Percentiles rank a stretch among this genome's conserved stretches.
These are phyloP conservation scores for Oryza australiensis DNA, from an alignment of 176 grass and related monocot genomes.

Conservation along the genomic window DNA sequence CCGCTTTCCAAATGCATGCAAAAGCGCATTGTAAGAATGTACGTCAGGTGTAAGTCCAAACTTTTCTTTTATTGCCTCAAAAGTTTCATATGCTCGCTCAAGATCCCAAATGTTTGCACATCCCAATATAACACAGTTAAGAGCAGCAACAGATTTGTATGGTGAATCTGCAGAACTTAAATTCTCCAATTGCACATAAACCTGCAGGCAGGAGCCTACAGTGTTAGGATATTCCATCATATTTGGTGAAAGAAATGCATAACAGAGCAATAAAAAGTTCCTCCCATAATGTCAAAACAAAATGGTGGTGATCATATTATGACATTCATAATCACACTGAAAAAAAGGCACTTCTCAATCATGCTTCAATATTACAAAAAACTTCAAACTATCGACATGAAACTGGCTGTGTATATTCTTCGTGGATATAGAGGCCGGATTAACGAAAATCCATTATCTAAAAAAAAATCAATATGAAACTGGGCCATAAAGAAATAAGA, in stretches of 20 bases:
- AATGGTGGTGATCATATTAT: not conserved
- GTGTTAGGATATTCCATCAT: conserved; percentile 30
- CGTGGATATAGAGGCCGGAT: no score
- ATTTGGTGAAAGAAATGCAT: conserved; percentile 28
- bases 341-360: not conserved
- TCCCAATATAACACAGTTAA: conserved; percentile 96
- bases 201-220: conserved; percentile 48
- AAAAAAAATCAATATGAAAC: not conserved
- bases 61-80: conserved; percentile 81
- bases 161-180: conserved; percentile 69
- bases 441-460: no score
- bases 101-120: conserved; percentile 99
- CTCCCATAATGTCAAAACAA: not conserved
- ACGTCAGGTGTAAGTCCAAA: conserved; percentile 77
- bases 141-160: conserved; percentile 89
- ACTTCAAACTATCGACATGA: no score
- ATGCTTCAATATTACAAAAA: conserved; percentile 16
- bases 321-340: conserved; percentile 18
- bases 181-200: conserved; percentile 95
- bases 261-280: conserved; percentile 2
- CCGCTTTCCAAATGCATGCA: conserved; percentile 84
- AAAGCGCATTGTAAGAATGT: conserved; percentile 93
- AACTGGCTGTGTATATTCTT: no score
- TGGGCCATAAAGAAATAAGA: not conserved
- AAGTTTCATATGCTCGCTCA: conserved; percentile 92